These are phyloP conservation scores for Apiotrichum sp. DNA, from an alignment of 1,284 basidiomycete species.

Conservation along the genomic window DNA sequence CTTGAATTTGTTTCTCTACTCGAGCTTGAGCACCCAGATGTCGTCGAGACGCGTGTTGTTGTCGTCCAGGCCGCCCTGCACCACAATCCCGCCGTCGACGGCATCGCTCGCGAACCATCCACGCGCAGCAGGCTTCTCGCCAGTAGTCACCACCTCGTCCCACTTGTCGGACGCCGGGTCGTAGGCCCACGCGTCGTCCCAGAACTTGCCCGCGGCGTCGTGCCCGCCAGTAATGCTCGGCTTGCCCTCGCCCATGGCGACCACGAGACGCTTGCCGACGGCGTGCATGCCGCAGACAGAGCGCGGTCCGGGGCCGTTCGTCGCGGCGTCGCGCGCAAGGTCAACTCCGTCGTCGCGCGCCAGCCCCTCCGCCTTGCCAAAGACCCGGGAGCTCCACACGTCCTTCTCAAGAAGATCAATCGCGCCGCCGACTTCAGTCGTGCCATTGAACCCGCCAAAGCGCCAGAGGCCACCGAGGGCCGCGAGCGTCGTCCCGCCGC, in stretches of 20 bases:
- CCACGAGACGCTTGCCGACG: slow-evolving; percentile 8
- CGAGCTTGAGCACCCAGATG: slow-evolving; percentile 29
- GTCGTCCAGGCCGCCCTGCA: slow-evolving; percentile 41
- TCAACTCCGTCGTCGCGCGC: slow-evolving; percentile 6
- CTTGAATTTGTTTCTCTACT: neutral
- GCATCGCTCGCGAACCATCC: slow-evolving; percentile 41
- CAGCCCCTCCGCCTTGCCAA: slow-evolving; percentile 12
- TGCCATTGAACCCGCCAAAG: slow-evolving; percentile 31
- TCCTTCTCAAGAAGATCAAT: slow-evolving; percentile 16
- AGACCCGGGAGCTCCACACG: slow-evolving; percentile 5
- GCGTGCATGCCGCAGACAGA: slow-evolving; percentile 22
- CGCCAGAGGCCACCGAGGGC: slow-evolving; percentile 18
- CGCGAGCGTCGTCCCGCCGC: slow-evolving; percentile 26
- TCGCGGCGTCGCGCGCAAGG: neutral
- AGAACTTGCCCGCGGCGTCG: slow-evolving; percentile 33
- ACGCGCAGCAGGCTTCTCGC: slow-evolving; percentile 23
- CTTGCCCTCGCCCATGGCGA: slow-evolving; percentile 29
- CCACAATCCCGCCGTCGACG: slow-evolving; percentile 15
- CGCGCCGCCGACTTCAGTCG: slow-evolving; percentile 27
- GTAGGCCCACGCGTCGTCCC: slow-evolving; percentile 30
- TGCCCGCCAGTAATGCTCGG: slow-evolving; percentile 29
- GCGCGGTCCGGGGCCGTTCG: slow-evolving; percentile 20
- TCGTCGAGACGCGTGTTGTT: slow-evolving; percentile 36
- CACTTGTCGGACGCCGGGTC: slow-evolving; percentile 10
- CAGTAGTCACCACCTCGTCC: slow-evolving; percentile 9